These are phyloP conservation scores for Pyricularia sp. DNA, from an alignment of 2,329 filamentous ascomycete species.

Conservation along the genomic window DNA sequence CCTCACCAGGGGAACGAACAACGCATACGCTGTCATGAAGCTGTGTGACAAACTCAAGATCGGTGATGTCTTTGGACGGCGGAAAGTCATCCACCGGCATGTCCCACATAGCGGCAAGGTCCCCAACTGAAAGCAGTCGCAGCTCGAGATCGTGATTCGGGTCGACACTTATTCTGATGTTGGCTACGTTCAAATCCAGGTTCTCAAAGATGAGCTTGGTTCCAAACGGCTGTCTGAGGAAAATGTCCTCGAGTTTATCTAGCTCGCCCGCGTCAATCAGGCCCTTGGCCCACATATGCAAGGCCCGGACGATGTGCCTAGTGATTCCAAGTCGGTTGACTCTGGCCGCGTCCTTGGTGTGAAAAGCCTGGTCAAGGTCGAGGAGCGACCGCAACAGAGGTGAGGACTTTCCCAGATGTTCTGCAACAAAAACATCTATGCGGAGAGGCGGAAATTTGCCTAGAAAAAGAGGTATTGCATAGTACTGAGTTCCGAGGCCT, in stretches of 20 bases:
- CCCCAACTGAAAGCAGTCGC: conserved; percentile 31
- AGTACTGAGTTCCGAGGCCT: conserved; percentile 44
- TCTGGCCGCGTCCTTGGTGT: conserved; percentile 36
- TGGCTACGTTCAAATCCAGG: conserved; percentile 31
- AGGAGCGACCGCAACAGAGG: conserved; percentile 30
- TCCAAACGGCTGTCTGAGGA: conserved; percentile 31
- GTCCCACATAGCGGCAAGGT: conserved; percentile 31
- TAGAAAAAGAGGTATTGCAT: conserved; percentile 40
- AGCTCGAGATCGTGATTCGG: conserved; percentile 40
- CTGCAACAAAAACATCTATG: conserved; percentile 45
- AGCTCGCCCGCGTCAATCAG: conserved; percentile 11
- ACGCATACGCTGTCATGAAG: conserved; percentile 47
- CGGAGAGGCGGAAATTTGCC: conserved; percentile 33
- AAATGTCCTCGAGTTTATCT: conserved; percentile 22
- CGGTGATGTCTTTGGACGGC: conserved; percentile 31
- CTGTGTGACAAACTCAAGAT: conserved; percentile 37
- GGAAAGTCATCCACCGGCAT: conserved; percentile 24
- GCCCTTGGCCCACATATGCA: conserved; percentile 22
- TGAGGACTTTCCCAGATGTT: conserved; percentile 26
- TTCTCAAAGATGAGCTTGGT: conserved; percentile 42
- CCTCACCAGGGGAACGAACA: conserved; percentile 20
- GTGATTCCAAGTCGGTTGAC: conserved; percentile 37
- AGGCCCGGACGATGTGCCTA: conserved; percentile 37
- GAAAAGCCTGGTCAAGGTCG: conserved; percentile 38
- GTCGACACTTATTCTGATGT: conserved; percentile 32